Percentiles rank a stretch among this genome's conserved stretches.
Conservation (phyloP, 495 filamentous ascomycete species). For the Lepidopterella palustris region DNA sequence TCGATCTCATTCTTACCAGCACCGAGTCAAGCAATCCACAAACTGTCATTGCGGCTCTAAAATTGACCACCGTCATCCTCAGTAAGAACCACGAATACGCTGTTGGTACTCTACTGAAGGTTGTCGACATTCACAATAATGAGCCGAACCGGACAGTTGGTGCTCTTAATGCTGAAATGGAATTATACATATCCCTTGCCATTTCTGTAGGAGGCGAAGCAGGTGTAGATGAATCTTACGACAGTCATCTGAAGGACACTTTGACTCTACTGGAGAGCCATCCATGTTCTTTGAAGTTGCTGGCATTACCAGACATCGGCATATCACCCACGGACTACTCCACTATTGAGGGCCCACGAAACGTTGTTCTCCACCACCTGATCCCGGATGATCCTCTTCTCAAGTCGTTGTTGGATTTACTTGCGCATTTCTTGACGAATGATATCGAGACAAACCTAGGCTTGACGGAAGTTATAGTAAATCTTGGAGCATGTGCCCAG, state of each 20-base stretch:
- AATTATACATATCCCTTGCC: constrained; percentile 64
- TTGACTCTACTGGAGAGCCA: constrained; percentile 73
- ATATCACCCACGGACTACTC: constrained; percentile 48
- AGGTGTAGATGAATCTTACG: constrained; percentile 71
- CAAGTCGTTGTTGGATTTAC: constrained; percentile 57
- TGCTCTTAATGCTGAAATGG: constrained; percentile 72
- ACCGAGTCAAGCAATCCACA: constrained; percentile 79
- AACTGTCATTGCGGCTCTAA: constrained; percentile 80
- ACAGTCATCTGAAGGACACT: constrained; percentile 74
- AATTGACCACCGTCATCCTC: constrained; percentile 75
- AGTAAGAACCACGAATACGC: constrained; percentile 83
- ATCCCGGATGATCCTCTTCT: constrained; percentile 60
- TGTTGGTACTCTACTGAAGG: constrained; percentile 63
- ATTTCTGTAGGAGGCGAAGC: constrained; percentile 64
- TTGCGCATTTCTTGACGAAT: constrained; percentile 80
- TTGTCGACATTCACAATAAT: constrained; percentile 45
- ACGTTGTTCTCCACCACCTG: constrained; percentile 19
- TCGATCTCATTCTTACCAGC: constrained; percentile 82
- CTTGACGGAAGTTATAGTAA: constrained; percentile 74
- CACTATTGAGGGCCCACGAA: constrained; percentile 34
- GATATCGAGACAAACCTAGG: constrained; percentile 83
- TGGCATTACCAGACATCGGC: constrained; percentile 26
- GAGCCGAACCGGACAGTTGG: constrained; percentile 61
- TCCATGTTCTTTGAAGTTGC: constrained; percentile 53
- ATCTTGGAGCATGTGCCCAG: constrained; percentile 73